Evolutionary conservation across 2,329 filamentous ascomycete species (phyloP).

Genomic region (Aspergillus flavus): DNA sequence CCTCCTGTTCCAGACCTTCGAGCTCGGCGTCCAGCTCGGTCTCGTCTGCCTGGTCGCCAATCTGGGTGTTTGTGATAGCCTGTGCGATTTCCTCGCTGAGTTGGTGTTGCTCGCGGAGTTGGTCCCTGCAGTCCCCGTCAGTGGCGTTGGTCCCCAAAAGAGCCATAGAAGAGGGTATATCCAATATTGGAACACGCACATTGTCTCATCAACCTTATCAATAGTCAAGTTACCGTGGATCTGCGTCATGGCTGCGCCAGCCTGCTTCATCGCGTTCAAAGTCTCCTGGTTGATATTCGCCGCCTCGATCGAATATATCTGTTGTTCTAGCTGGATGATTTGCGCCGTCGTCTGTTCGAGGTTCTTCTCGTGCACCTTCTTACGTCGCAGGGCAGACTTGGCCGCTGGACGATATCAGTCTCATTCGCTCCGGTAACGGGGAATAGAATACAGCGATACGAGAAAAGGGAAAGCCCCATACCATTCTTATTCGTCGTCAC

Average conservation of each 20-base stretch:
- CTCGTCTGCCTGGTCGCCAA: slow-evolving; percentile 76
- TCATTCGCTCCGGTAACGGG: neutral
- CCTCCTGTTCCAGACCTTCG: slow-evolving; percentile 84
- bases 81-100: slow-evolving; percentile 91
- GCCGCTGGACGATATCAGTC: slow-evolving; percentile 64
- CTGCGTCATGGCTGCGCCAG: slow-evolving; percentile 84
- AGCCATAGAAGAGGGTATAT: neutral
- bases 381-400: slow-evolving; percentile 84
- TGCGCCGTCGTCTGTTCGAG: slow-evolving; percentile 88
- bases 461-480: slow-evolving; percentile 51
- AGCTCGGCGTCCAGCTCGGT: slow-evolving; percentile 83
- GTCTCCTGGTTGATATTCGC: slow-evolving; percentile 99
- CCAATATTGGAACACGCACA: slow-evolving; percentile 62
- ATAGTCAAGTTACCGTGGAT: slow-evolving; percentile 91
- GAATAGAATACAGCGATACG: neutral
- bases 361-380: slow-evolving; percentile 91
- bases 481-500: slow-evolving; percentile 87
- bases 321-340: slow-evolving; percentile 88
- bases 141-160: slow-evolving; percentile 2
- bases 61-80: slow-evolving; percentile 73
- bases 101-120: slow-evolving; percentile 85
- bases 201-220: slow-evolving; percentile 92
- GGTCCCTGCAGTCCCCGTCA: slow-evolving; percentile 64
- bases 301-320: slow-evolving; percentile 95
- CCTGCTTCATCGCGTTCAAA: slow-evolving; percentile 88